Base-by-base conservation (phyloP, 495 filamentous ascomycete species). In the Lophium mytilinum region DNA sequence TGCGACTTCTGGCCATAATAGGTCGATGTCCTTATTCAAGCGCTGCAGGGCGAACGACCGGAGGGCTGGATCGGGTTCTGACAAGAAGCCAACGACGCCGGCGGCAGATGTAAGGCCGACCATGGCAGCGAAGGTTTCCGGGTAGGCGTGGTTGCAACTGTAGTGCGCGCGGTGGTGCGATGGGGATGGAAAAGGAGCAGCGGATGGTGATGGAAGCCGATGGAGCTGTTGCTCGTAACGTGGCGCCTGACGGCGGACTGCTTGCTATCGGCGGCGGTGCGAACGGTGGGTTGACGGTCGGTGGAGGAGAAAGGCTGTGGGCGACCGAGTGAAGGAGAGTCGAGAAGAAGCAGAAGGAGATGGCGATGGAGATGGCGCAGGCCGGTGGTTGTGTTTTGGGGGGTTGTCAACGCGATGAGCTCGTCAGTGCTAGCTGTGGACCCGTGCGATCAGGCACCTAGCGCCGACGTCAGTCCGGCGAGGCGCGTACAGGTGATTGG, bases 1-100 rank as follows among this genome's bases (percentile, higher is more conserved):
- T 33, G 92, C 90, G 47, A 99, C 88, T 76, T 99, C 93, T 54
- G 91, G 90, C 94, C 94, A 99, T 59, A 97, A 80, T 51, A 90
- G 84, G 71, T 97, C 90, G 66, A 99, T 93, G 64, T 96, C 85
- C 57, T 93, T 87, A 73, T 97, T 93, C 66, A 97, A 80, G 57
- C 87, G 89, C 77, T 92, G 85, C 67, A 99, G 78, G 55, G 94
- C 94, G 71, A 95, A 97, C 65, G 89, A 83, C 75, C 87, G 89
- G 66, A 99, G 82, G 76, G 93, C 88, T 19, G 84, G 79, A 73
- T 97, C 93, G 50, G 92, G 88, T 69, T 99, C 94, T 61, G 90
- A 86, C 46, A 99, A 82, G 72, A 97, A 95, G 72, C 90, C 92
- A 67, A 99, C 83, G 40, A 99, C 83, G 68, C 94, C 94, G 55